A percentile compares a stretch with the other conserved stretches of the same genome.
phyloP scores from a whole-genome alignment of 2,329 filamentous ascomycete species.

The Calonectria pseudoreteaudii region DNA sequence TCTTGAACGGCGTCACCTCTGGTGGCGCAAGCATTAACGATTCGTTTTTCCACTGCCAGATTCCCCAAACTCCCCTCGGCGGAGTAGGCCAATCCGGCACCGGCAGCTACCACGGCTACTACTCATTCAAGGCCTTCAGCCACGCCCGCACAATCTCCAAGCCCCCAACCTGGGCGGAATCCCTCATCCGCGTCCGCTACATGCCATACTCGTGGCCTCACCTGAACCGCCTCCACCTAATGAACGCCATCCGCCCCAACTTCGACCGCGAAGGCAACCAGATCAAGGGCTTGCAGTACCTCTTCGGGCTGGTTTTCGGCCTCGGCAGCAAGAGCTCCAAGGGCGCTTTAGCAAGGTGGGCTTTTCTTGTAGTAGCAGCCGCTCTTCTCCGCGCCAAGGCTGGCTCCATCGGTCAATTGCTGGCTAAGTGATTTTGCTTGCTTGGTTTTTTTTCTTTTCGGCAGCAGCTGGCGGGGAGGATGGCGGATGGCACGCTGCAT shows the following conservation, averaged over 20 bases:
- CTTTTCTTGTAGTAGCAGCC: constrained; percentile 54
- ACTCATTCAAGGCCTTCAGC: constrained; percentile 58
- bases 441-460: constrained; percentile 21
- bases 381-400: constrained; percentile 50
- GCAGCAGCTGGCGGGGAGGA: background rate
- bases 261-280: constrained; percentile 72
- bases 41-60: constrained; percentile 56
- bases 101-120: constrained; percentile 61
- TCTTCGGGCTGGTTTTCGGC: constrained; percentile 61
- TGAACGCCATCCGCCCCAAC: constrained; percentile 62
- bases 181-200: constrained; percentile 75
- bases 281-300: constrained; percentile 65
- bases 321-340: constrained; percentile 63
- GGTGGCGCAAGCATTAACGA: constrained; percentile 66
- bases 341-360: constrained; percentile 66
- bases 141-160: constrained; percentile 53
- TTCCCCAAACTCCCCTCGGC: constrained; percentile 59
- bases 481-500: background rate
- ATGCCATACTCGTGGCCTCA: constrained; percentile 67
- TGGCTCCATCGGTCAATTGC: constrained; percentile 47
- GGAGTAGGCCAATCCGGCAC: constrained; percentile 62
- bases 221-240: constrained; percentile 57
- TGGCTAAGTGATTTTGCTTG: constrained; percentile 34
- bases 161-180: constrained; percentile 52
- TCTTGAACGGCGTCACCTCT: constrained; percentile 54